Conservation (phyloP, 2,329 filamentous ascomycete species). For the Diaporthe longicolla region DNA sequence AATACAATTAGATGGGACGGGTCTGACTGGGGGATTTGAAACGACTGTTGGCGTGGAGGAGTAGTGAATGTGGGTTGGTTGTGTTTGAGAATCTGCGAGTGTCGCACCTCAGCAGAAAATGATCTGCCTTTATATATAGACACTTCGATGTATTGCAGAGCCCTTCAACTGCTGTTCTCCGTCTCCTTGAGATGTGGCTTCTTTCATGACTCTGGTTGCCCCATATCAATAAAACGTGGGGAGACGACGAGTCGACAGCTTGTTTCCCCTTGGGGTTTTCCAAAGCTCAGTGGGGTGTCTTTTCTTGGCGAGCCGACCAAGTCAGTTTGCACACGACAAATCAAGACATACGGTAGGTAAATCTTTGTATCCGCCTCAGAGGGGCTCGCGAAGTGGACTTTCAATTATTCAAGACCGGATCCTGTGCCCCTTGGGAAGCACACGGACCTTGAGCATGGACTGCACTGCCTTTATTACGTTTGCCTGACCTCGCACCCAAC, state of each 20-base stretch:
- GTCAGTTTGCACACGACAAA: background rate
- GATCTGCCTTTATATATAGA: constrained; percentile 1
- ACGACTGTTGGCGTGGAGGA: background rate
- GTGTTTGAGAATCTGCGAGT: background rate
- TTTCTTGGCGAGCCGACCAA: background rate
- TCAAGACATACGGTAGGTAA: background rate
- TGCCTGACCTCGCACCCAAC: background rate
- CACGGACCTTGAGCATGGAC: background rate
- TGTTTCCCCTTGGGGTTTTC: background rate
- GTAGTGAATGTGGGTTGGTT: background rate
- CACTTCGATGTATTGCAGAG: background rate
- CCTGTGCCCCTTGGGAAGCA: background rate
- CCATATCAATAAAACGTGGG: constrained; percentile 9
- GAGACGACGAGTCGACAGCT: constrained; percentile 13
- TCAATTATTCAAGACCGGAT: background rate
- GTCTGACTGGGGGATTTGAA: background rate
- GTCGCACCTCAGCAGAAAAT: background rate
- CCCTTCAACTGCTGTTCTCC: background rate
- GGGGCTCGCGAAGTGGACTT: background rate
- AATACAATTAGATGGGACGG: background rate
- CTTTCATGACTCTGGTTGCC: constrained; percentile 10
- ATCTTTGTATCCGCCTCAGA: background rate
- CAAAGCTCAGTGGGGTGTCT: background rate
- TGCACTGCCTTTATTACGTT: background rate
- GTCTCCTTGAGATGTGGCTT: constrained; percentile 8